Base-by-base conservation (phyloP, 345 rosid genomes). In the Gossypium stocksii region DNA sequence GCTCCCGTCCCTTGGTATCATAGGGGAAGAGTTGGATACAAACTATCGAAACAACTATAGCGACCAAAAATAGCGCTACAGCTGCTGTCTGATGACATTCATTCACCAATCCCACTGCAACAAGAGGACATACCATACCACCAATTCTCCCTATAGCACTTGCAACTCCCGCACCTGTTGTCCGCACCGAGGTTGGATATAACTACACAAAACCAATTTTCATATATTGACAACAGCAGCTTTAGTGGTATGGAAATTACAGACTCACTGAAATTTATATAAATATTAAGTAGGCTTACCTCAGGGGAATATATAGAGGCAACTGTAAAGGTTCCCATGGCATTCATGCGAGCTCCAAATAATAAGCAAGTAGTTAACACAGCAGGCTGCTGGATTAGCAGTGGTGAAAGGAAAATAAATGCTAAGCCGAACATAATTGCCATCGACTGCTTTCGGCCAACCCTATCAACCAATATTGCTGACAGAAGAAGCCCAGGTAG, bases 81-180 rank as follows among this genome's bases (percentile, higher is more conserved):
- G 90, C 82, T 22, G 74, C 83, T 49, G 78, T 70, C 77, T 83
- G 90, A 69, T 87, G 93, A 59, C 90, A 87, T 53, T 82, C 84
- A 43, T 72, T 80, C 48, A 89, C 82, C 52, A 89, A 44, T 65
- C 80, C 81, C 29, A 89, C 85, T 0, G 90, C 88, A 22, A 85
- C 88, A 12, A 87, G 74, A 15, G 93, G 41, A 5, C 41, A 34
- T 34, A 34, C 41, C 41, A 34, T 34, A 4, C 41, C 41, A 1
- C 41, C 41, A 34, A 34, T 34, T 34, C 41, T 34, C 5, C 41
- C 41, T 34, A 34, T 34, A 34, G 41, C 41, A 34, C 90, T 69
- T 87, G 77, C n/a, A 87, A 22, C 86, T 66, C 90, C 93, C 70
- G 86, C 71, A 22, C 91, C 93, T 2, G 93, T 86, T 75, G 93